Evolutionary conservation across 495 filamentous ascomycete genomes (phyloP).

Genomic region (Astrocystis sublimbata): DNA sequence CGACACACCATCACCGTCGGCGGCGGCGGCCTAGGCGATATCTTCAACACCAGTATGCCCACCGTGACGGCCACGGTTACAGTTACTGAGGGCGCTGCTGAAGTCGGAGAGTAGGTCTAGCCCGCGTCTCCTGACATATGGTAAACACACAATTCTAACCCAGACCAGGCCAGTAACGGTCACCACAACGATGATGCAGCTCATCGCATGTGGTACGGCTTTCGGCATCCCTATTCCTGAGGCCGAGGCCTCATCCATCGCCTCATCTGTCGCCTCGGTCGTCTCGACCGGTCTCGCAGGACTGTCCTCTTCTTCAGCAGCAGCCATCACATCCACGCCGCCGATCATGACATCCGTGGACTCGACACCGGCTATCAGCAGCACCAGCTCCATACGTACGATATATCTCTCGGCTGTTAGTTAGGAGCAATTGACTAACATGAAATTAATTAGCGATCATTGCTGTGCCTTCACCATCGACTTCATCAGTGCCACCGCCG

Average conservation of each 20-base stretch:
- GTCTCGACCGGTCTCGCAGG: slow-evolving; percentile 19
- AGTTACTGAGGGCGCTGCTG: background rate
- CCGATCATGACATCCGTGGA: background rate
- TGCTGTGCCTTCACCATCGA: background rate
- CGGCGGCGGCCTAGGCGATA: slow-evolving; percentile 7
- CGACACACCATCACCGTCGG: slow-evolving; percentile 32
- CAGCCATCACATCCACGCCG: slow-evolving; percentile 7
- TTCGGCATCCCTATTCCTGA: slow-evolving; percentile 18
- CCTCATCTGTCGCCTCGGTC: slow-evolving; percentile 25
- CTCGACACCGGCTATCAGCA: background rate
- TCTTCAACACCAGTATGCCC: slow-evolving; percentile 29
- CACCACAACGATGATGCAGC: slow-evolving; percentile 32
- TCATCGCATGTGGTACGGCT: slow-evolving; percentile 25
- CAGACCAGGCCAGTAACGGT: slow-evolving; percentile 15
- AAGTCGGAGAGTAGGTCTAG: background rate
- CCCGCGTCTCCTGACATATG: background rate
- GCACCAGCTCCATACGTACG: background rate
- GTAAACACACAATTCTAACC: background rate
- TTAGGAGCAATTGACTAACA: background rate
- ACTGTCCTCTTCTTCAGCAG: background rate
- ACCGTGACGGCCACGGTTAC: slow-evolving; percentile 40
- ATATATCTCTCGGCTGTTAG: background rate
- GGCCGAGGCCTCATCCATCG: slow-evolving; percentile 23
- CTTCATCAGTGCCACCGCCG: background rate
- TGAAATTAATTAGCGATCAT: background rate